These are phyloP conservation scores for Aschersonia sp. DNA, from an alignment of 2,329 filamentous ascomycete genomes.

Conservation along the genomic window DNA sequence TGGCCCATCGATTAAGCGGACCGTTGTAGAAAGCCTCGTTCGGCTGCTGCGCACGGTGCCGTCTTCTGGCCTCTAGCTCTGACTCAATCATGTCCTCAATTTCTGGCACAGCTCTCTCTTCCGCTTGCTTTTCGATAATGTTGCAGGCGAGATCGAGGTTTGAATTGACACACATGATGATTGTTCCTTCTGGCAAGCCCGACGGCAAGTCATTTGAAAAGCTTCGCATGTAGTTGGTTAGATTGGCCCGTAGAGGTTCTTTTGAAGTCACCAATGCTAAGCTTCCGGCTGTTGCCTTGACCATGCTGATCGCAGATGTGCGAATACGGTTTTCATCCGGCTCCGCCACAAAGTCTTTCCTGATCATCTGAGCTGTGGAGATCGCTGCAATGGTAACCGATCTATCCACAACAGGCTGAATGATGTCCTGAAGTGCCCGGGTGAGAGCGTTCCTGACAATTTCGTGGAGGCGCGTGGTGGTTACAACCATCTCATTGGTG, in stretches of 20 bases:
- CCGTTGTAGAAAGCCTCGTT: slow-evolving; percentile 76
- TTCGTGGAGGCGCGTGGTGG: slow-evolving; percentile 48
- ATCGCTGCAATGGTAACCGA: slow-evolving; percentile 97
- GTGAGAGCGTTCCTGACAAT: slow-evolving; percentile 81
- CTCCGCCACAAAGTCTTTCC: slow-evolving; percentile 93
- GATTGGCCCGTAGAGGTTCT: slow-evolving; percentile 88
- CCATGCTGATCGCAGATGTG: slow-evolving; percentile 80
- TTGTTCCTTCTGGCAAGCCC: slow-evolving; percentile 81
- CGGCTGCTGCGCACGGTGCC: slow-evolving; percentile 59
- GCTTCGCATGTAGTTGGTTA: slow-evolving; percentile 85
- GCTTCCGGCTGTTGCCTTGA: slow-evolving; percentile 85
- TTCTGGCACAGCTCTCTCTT: slow-evolving; percentile 82
- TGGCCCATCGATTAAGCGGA: slow-evolving; percentile 75
- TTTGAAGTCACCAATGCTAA: slow-evolving; percentile 96
- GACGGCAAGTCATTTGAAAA: slow-evolving; percentile 56
- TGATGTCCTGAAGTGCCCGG: slow-evolving; percentile 87
- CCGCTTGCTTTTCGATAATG: slow-evolving; percentile 89
- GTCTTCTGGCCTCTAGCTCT: slow-evolving; percentile 63
- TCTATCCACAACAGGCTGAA: slow-evolving; percentile 90
- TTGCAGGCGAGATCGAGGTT: slow-evolving; percentile 88
- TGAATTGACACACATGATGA: slow-evolving; percentile 97
- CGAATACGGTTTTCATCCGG: slow-evolving; percentile 77
- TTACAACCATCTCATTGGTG: slow-evolving; percentile 64
- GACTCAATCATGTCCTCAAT: slow-evolving; percentile 86
- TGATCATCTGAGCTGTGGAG: slow-evolving; percentile 85